Evolutionary conservation across 805 yeast genomes (phyloP).

Genomic region (Aciculoconidium aculeatum): DNA sequence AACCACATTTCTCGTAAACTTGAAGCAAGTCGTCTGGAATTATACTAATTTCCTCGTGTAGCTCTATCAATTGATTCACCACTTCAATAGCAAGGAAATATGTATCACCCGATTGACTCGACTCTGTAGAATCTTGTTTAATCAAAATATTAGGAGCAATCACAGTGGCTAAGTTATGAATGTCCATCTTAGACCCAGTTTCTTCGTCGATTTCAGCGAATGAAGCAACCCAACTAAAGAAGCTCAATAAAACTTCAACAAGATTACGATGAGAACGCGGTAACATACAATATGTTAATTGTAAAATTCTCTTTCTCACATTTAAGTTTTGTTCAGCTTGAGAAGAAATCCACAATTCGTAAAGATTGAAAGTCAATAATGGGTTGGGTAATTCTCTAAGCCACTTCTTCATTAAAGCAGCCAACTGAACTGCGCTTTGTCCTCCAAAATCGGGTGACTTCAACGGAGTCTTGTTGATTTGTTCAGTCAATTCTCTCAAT

Average conservation of each 20-base stretch:
- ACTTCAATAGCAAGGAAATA: constrained; percentile 90
- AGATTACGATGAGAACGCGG: constrained; percentile 81
- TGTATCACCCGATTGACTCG: constrained; percentile 48
- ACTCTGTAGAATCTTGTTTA: constrained; percentile 32
- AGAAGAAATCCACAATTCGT: constrained; percentile 72
- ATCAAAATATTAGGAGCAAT: constrained; percentile 87
- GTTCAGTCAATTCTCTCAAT: constrained; percentile 64
- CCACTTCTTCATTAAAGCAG: constrained; percentile 88
- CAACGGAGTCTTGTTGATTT: constrained; percentile 68
- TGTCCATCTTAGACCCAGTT: constrained; percentile 87
- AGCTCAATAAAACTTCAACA: constrained; percentile 77
- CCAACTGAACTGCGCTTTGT: constrained; percentile 86
- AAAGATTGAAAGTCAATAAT: constrained; percentile 66
- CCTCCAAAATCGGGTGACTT: constrained; percentile 62
- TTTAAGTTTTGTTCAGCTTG: constrained; percentile 45
- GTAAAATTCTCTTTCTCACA: constrained; percentile 49
- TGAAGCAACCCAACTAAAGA: constrained; percentile 92
- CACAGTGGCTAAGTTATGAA: constrained; percentile 91
- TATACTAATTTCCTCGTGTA: constrained; percentile 70
- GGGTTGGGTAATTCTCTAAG: constrained; percentile 92
- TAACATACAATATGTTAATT: constrained; percentile 64
- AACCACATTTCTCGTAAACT: constrained; percentile 44
- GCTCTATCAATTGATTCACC: constrained; percentile 73
- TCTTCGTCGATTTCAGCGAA: constrained; percentile 91
- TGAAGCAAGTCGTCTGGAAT: constrained; percentile 64